These are phyloP conservation scores for Phytophthora podocarpi DNA, from an alignment of 352 stramenopile genomes.

Conservation along the genomic window DNA sequence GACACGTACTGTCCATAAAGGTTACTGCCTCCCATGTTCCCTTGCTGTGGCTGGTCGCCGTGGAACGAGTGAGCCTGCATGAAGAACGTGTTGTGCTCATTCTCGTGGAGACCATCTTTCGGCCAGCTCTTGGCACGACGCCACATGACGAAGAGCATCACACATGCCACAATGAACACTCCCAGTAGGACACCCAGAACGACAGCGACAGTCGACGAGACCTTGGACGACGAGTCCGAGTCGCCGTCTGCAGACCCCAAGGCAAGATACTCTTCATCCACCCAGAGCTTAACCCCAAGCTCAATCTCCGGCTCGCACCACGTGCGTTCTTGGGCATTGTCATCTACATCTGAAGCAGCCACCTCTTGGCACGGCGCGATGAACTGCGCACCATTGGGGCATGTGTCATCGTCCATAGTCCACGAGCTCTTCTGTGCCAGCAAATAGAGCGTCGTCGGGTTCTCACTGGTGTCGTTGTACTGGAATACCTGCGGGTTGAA, in stretches of 20 bases:
- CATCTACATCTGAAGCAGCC: not conserved
- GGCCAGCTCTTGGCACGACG: slow-evolving; percentile 12
- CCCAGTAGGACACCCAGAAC: slow-evolving; percentile 28
- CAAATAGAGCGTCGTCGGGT: slow-evolving; percentile 25
- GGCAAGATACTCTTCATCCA: slow-evolving; percentile 11
- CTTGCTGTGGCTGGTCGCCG: not conserved
- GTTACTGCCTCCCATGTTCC: not conserved
- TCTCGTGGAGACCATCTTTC: slow-evolving; percentile 32
- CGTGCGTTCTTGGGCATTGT: slow-evolving; percentile 18
- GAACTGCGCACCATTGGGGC: slow-evolving; percentile 32
- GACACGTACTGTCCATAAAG: slow-evolving; percentile 23
- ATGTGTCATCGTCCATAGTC: slow-evolving; percentile 26
- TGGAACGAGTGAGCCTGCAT: slow-evolving; percentile 26
- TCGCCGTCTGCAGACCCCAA: not conserved
- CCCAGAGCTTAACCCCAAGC: slow-evolving; percentile 32
- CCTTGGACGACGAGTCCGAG: slow-evolving; percentile 14
- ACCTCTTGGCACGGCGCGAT: slow-evolving; percentile 37
- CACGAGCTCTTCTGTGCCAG: slow-evolving; percentile 34
- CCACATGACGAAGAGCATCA: slow-evolving; percentile 33
- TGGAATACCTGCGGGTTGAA: slow-evolving; percentile 45
- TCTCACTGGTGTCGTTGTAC: not conserved
- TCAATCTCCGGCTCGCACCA: slow-evolving; percentile 45
- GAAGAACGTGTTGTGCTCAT: slow-evolving; percentile 38
- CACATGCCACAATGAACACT: slow-evolving; percentile 20
- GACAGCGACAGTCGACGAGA: slow-evolving; percentile 25